Evolutionary conservation across 2,329 filamentous ascomycete species (phyloP), one percentile per base, ranked within the genome.

Genomic region (Amylocarpus encephaloides): DNA sequence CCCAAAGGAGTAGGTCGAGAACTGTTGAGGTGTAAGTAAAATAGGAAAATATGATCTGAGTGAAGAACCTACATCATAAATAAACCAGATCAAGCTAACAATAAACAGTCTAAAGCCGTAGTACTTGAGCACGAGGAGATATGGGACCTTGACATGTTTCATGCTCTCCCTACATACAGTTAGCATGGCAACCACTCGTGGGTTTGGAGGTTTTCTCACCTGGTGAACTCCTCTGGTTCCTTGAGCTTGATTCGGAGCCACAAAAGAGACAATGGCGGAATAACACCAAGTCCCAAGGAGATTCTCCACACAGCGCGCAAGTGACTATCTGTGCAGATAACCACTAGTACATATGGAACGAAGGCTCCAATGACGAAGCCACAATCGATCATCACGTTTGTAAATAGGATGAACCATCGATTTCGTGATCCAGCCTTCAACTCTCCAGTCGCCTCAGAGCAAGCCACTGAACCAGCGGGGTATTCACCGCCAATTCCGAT

Each of bases 351-450:
- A 69, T 83, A 82, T 0, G 89, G 87, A 1, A 93, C 81, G 54
- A 95, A 80, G 0, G 87, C 83, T 16, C 87, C 83, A 46, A 91
- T 16, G 9, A 94, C 86, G 57, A 94, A 95, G 1, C 88, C 90
- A 47, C 82, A 79, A 64, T 94, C 88, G 53, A 95, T 94, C 74
- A 90, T 86, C 19, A 86, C 81, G 68, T 94, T 94, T 42, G 88
- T 95, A 67, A 93, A 94, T 57, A 95, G 75, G 60, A 92, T 88
- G 64, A 91, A 96, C 88, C 89, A 95, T 35, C 86, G 77, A 65
- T 96, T 92, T n/a, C 91, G 77, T 13, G 85, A 85, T 10, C 91
- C 91, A 13, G 71, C 68, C 67, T 89, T 88, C 52, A 96, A 73
- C 65, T 94, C 88, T 18, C 88, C 87, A 0, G 85, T 91, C 4